Conservation (phyloP, 768 basidiomycete genomes). For the Suillus fuscotomentosus region DNA sequence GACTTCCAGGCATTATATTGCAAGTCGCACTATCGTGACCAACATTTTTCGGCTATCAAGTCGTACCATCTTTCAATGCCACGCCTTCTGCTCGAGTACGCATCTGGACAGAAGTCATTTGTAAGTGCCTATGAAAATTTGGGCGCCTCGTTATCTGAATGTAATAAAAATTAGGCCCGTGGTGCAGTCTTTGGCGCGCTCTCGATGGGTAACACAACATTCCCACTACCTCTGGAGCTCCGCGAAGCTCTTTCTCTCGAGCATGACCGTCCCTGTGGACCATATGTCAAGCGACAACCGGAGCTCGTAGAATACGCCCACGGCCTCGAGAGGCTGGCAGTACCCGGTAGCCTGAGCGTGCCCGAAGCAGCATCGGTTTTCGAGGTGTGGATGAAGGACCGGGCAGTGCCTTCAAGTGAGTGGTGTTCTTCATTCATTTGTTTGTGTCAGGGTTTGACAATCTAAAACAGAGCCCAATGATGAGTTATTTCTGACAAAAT, state of each 20-base stretch:
- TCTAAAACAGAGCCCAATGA: constrained; percentile 45
- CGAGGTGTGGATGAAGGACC: constrained; percentile 71
- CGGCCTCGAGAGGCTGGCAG: constrained; percentile 48
- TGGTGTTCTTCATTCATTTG: not conserved
- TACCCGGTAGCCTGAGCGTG: constrained; percentile 59
- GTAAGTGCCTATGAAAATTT: constrained; percentile 40
- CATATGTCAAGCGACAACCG: constrained; percentile 55
- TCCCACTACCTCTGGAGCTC: constrained; percentile 61
- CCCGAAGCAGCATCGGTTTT: constrained; percentile 74
- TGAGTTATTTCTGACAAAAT: constrained; percentile 76
- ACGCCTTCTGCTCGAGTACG: constrained; percentile 73
- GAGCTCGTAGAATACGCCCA: constrained; percentile 51
- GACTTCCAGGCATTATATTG: constrained; percentile 84
- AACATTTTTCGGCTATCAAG: constrained; percentile 64
- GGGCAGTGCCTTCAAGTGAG: constrained; percentile 52
- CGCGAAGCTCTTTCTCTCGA: constrained; percentile 55
- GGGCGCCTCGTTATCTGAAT: not conserved
- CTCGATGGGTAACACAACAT: constrained; percentile 57
- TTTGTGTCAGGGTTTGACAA: not conserved
- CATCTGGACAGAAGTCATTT: constrained; percentile 65
- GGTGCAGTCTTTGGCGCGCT: constrained; percentile 76
- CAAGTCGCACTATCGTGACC: constrained; percentile 67
- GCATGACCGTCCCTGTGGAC: constrained; percentile 40
- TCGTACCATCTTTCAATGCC: constrained; percentile 81
- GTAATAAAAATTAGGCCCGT: constrained; percentile 41